Evolutionary conservation across 305 asterid genomes (phyloP), one percentile per base, ranked within the genome.

Genomic region (Fraxinus platypoda): DNA sequence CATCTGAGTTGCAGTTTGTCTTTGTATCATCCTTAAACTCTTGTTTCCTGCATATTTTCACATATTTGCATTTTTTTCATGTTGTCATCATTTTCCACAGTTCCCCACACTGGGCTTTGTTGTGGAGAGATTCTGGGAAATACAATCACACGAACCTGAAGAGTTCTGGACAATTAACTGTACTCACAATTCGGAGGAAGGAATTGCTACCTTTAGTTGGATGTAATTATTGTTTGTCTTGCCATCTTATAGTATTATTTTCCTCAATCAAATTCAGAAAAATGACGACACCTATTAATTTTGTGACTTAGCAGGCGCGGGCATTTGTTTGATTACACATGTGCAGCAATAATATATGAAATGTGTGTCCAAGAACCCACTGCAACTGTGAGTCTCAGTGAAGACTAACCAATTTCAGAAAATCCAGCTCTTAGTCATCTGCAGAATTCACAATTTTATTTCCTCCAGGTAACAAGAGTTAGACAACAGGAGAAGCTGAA

Each of bases 71-170:
- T 77, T 41, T 68, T 68, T 79, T 85, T 12, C 38, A 82, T 62
- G 38, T 84, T 41, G 62, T 82, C 57, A 62, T 86, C 73, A 73
- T 85, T 71, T 70, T 37, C 75, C 87, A 86, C 98, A 96, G 99
- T 96, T 96, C 83, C 99, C 99, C 77, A 96, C 99, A 5, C 89
- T 96, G 82, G 98, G 99, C 13, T 96, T 96, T 89, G 84, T 96
- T 80, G 99, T 96, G 87, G 98, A 96, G 90, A 93, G 98, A 78
- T 96, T 86, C 86, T 96, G 99, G 99, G 99, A 96, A 88, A 89
- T 91, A 83, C 98, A 94, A 89, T 88, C 98, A 37, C 99, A 96
- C 75, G 97, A 93, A 88, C 94, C 96, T 68, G 98, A 96, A 93
- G 98, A 93, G 86, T 96, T 94, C 89, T 96, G 99, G 99, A 91